These are phyloP conservation scores for Fragaria iinumae DNA, from an alignment of 306 rosid genomes.

Conservation along the genomic window DNA sequence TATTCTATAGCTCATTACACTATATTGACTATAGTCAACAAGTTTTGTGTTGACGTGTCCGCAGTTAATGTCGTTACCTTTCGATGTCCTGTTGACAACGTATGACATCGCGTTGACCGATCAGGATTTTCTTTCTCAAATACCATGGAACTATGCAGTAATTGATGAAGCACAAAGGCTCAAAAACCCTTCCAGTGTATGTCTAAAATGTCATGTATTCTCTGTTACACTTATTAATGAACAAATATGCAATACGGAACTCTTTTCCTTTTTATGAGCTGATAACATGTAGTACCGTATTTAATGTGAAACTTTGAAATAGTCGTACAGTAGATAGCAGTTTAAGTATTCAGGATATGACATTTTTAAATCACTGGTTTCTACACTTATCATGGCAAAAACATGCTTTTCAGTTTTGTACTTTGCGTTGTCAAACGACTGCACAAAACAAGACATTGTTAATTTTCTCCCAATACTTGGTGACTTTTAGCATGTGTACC, in stretches of 20 bases:
- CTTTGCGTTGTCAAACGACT: background rate
- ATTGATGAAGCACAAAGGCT: slow-evolving; percentile 98
- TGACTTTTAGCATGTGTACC: background rate
- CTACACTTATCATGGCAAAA: background rate
- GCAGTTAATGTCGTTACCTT: slow-evolving; percentile 67
- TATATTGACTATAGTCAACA: too few relatives aligned
- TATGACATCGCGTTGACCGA: slow-evolving; percentile 83
- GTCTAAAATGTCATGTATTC: slow-evolving; percentile 29
- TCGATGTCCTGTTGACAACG: slow-evolving; percentile 82
- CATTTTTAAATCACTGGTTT: background rate
- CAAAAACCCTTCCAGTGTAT: slow-evolving; percentile 87
- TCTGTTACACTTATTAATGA: slow-evolving; percentile 6
- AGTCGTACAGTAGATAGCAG: background rate
- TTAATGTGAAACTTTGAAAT: background rate
- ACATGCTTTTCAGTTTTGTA: background rate
- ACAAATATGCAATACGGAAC: slow-evolving; percentile 1
- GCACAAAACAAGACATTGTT: background rate
- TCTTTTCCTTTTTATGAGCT: background rate
- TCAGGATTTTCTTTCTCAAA: slow-evolving; percentile 93
- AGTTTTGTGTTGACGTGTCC: slow-evolving; percentile 21
- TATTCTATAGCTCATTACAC: background rate
- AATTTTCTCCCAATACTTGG: background rate
- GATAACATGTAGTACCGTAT: background rate
- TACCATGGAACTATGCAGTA: slow-evolving; percentile 87
- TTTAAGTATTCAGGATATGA: background rate